Base-by-base conservation (phyloP, 345 rosid genomes). In the Syzygium oleosum region DNA sequence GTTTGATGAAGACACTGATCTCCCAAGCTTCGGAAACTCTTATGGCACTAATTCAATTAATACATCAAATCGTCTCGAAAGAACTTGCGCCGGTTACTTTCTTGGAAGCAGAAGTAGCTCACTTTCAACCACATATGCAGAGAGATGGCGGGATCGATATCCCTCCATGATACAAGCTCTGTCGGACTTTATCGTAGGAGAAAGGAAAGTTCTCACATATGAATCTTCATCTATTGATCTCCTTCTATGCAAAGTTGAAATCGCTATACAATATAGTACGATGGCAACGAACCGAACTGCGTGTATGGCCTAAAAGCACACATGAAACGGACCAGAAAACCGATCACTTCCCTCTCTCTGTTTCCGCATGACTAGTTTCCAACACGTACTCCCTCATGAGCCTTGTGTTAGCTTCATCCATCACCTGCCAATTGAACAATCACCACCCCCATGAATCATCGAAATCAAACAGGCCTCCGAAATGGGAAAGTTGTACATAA, bases 381-480 rank as follows among this genome's bases (percentile, higher is more conserved):
- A 89, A 79, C 63, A 95, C 95, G 84, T 91, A 96, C 53, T 96
- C 98, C 87, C 96, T 92, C 98, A 97, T 97, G 52, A 96, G 92
- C 87, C 87, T 93, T 31, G 96, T 96, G 91, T 96, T 95, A 15
- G 93, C 88, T 27, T 92, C 94, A 79, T 90, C 95, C 51, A 91
- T 94, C 89, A 92, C 92, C 98, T 97, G 92, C 91, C 12, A 52
- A 55, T 29, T 52, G 31, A 78, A 79, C 54, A 27, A 51, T 19
- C 53, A 77, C 11, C 19, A 84, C 22, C 29, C 49, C 29, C 29
- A 52, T 52, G 9, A 84, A 58, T 14, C 31, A 56, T 65, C 9
- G 43, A 59, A 10, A 56, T 23, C n/a, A 27, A 23, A 23, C 15
- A 3, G 12, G 46, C 43, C 56, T 3, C 52, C 23, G 9, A 31